phyloP scores from a whole-genome alignment of 148 eudicot genomes.

The Beta vulgaris region DNA sequence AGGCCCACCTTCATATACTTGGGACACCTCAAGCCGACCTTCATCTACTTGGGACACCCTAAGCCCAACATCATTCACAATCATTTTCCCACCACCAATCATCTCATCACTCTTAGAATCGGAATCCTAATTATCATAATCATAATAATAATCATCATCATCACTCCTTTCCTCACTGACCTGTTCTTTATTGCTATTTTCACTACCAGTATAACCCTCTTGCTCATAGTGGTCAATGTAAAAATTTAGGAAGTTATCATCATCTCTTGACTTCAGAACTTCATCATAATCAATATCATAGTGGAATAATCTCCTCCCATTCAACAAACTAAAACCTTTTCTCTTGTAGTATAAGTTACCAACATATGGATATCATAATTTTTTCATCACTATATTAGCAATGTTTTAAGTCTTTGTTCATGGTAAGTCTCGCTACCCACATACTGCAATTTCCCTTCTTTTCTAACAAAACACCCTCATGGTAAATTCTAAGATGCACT shows the following conservation, averaged over 20 bases:
- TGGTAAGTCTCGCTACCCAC: conserved; percentile 57
- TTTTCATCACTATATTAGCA: neutral
- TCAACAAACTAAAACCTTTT: neutral
- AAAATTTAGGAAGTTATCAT: neutral
- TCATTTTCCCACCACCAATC: too few species aligned
- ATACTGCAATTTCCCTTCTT: conserved; percentile 63
- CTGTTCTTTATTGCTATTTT: neutral
- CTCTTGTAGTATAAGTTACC: neutral
- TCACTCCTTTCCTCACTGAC: neutral
- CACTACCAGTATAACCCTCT: neutral
- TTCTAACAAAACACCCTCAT: neutral
- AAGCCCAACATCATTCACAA: too few species aligned
- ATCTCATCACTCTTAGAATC: neutral
- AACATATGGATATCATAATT: neutral
- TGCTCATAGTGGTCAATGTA: neutral
- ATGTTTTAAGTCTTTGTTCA: conserved; percentile 59
- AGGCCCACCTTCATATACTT: neutral
- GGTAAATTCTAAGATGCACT: neutral
- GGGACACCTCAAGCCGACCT: too few species aligned
- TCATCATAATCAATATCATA: neutral
- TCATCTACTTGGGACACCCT: too few species aligned
- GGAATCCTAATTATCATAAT: too few species aligned
- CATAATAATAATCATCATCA: too few species aligned
- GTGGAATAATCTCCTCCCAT: neutral
- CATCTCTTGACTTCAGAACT: neutral